Base-by-base conservation (phyloP, 345 rosid genomes). In the Moricandia arvensis region DNA sequence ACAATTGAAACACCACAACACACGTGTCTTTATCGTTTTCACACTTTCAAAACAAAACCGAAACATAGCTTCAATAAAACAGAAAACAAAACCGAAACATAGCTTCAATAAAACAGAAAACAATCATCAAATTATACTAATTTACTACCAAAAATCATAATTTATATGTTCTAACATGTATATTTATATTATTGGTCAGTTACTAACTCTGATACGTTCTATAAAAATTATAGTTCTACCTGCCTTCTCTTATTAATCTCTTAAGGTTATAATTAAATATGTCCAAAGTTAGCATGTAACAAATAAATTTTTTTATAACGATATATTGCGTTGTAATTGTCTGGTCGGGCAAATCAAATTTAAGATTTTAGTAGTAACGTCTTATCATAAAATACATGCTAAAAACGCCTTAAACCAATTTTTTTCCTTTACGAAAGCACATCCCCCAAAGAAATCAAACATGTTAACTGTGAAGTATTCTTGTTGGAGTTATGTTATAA, bases 301-400 rank as follows among this genome's bases (percentile, higher is more conserved):
- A 21, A 64, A 41, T 5, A 41, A 24, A 24, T 21, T 9, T 0
- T 12, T 1, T 21, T 38, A 13, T 17, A 21, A 16, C 33, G 54
- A 38, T 8, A 24, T 37, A 8, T 38, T 63, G 15, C 35, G 4
- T 24, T 41, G 15, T 62, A 59, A 59, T 33, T 6, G 15, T 62
- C 18, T 47, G 9, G 70, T 66, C 21, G 34, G 57, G 7, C 9
- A 27, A 45, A 47, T 66, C 59, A 47, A 45, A 27, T 66, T 21
- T 35, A 66, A 47, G 67, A 58, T 66, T 66, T 43, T 59, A 49
- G 30, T 59, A 26, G 73, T 67, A 61, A 62, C 74, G 74, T 68
- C 63, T 68, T 34, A 69, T 27, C 57, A 47, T 6, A 62, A 68
- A 61, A 68, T 11, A 16, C 63, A 61, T 68, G 63, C 73, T 59